phyloP scores from a whole-genome alignment of 2,329 filamentous ascomycete genomes.

The Aureobasidium subglaciale region DNA sequence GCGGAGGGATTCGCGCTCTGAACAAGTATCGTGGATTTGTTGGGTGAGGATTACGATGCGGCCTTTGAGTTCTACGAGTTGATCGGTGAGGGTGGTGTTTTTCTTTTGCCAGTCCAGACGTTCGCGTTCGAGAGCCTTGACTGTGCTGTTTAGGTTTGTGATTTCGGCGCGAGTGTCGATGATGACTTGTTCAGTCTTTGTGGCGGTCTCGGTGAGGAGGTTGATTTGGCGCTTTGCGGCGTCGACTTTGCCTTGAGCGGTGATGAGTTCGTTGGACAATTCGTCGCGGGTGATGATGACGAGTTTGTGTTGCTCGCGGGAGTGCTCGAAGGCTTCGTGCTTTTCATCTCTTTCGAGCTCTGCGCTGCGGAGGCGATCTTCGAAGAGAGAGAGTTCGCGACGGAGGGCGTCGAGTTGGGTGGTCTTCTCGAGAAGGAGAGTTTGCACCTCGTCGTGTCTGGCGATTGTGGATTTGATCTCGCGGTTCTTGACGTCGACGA shows the following conservation, averaged over 20 bases:
- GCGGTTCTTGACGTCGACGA: constrained; percentile 23
- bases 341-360: constrained; percentile 23
- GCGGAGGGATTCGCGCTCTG: constrained; percentile 21
- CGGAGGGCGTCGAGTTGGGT: constrained; percentile 23
- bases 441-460: constrained; percentile 22
- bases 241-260: constrained; percentile 20
- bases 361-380: constrained; percentile 22
- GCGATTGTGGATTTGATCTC: constrained; percentile 24
- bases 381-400: constrained; percentile 22
- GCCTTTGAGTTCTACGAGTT: constrained; percentile 24
- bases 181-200: constrained; percentile 21
- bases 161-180: constrained; percentile 21
- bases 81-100: constrained; percentile 20
- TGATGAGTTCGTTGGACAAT: constrained; percentile 23
- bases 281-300: constrained; percentile 24
- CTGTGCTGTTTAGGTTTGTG: constrained; percentile 21
- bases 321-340: constrained; percentile 21
- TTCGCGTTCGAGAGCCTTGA: constrained; percentile 24
- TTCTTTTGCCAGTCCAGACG: constrained; percentile 24
- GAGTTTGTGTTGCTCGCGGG: constrained; percentile 23
- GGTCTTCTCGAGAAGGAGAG: constrained; percentile 20
- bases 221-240: constrained; percentile 22
- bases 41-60: constrained; percentile 21
- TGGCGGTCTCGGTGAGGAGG: constrained; percentile 20
- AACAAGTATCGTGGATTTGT: constrained; percentile 21